Conservation (phyloP, 2,329 filamentous ascomycete species). For the Aspergillaceae sp. region DNA sequence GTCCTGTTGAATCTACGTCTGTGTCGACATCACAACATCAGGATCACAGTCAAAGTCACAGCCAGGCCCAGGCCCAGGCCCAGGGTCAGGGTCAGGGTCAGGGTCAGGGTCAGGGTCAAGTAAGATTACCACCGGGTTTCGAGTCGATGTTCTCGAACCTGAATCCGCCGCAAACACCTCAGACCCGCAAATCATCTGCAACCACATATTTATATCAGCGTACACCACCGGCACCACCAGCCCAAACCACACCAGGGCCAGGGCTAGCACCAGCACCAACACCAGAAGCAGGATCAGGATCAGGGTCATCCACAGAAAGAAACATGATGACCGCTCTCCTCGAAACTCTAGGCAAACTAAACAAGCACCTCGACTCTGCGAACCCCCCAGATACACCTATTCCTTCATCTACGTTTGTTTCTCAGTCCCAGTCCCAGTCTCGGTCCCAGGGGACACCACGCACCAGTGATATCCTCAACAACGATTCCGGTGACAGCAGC, state of each 20-base stretch:
- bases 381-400: conserved; percentile 2
- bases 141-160: conserved; percentile 30
- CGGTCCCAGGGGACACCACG: too few species aligned
- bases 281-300: conserved; percentile 4
- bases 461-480: too few species aligned
- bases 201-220: conserved; percentile 1
- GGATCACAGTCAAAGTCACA: background rate
- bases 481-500: background rate
- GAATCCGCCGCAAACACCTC: conserved; percentile 1
- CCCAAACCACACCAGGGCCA: conserved; percentile 7
- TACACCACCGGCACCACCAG: conserved; percentile 5
- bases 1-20: background rate
- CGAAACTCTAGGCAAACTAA: conserved; percentile 29
- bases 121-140: conserved; percentile 30
- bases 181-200: conserved; percentile 5
- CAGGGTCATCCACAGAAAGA: background rate
- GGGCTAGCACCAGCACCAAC: conserved; percentile 9
- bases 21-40: too few species aligned
- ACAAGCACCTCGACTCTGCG: conserved; percentile 27
- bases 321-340: conserved; percentile 26
- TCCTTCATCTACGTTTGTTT: too few species aligned
- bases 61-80: background rate
- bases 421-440: too few species aligned
- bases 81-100: conserved; percentile 4
- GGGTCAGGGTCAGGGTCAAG: conserved; percentile 6